A percentile compares a stretch with the other conserved stretches of the same genome.
Evolutionary conservation across 352 stramenopile species (phyloP).

Genomic region (Peronosclerospora sorghi): DNA sequence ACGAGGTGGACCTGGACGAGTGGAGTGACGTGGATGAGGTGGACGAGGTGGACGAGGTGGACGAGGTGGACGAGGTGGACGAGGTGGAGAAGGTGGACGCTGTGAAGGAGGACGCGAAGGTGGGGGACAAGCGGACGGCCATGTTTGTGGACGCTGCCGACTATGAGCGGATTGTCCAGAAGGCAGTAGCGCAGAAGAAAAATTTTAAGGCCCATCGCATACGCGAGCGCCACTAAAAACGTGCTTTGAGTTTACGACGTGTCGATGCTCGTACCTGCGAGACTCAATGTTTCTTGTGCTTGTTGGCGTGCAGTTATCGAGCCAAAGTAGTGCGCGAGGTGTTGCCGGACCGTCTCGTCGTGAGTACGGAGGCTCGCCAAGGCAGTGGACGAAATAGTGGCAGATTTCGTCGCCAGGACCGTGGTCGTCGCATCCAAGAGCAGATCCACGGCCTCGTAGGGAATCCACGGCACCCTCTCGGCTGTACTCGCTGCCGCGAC

Average conservation of each 20-base stretch:
- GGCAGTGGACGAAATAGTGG: conserved; percentile 6
- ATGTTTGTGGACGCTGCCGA: conserved; percentile 70
- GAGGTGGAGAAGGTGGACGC: conserved; percentile 29
- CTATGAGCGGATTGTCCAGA: conserved; percentile 58
- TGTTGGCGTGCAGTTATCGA: conserved; percentile 40
- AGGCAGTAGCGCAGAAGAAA: conserved; percentile 46
- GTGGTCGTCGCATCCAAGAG: conserved; percentile 39
- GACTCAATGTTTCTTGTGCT: conserved; percentile 29
- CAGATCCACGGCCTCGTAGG: conserved; percentile 44
- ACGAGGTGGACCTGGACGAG: conserved; percentile 61
- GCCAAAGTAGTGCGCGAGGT: conserved; percentile 44
- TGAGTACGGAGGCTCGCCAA: conserved; percentile 18
- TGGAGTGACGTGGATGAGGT: conserved; percentile 48
- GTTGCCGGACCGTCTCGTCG: conserved; percentile 26
- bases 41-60: conserved; percentile 29
- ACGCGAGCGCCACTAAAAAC: too few relatives aligned
- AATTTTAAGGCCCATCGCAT: background rate
- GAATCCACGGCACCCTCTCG: background rate
- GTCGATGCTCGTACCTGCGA: conserved; percentile 23
- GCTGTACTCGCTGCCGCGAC: conserved; percentile 18
- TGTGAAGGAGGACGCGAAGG: conserved; percentile 37
- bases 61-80: conserved; percentile 22
- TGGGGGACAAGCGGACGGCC: conserved; percentile 44
- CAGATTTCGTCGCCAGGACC: conserved; percentile 15
- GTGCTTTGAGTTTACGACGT: too few relatives aligned